A percentile compares a stretch with the other conserved stretches of the same genome.
These are phyloP conservation scores for Backusella westeae DNA, from an alignment of 192 early-diverging fungal genomes.

Conservation along the genomic window DNA sequence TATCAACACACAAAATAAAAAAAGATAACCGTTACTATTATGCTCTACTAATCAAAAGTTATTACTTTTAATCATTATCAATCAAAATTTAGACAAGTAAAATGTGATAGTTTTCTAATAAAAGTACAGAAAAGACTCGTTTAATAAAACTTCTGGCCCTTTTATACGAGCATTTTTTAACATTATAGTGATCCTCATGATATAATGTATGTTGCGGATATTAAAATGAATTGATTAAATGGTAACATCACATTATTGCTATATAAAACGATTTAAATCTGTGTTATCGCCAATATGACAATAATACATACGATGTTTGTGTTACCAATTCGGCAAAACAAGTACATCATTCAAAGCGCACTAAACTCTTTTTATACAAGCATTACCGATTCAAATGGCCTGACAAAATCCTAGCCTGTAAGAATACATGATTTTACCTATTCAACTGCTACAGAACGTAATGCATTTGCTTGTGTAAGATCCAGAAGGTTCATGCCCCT, in stretches of 20 bases:
- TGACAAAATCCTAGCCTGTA: conserved; percentile 1
- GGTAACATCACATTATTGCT: conserved; percentile 8
- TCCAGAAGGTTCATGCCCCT: conserved; percentile 2
- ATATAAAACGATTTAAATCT: conserved; percentile 3
- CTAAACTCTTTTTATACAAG: conserved; percentile 7
- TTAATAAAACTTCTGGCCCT: not conserved
- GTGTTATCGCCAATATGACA: conserved; percentile 1
- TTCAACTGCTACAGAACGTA: conserved; percentile 5
- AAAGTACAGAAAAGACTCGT: conserved; percentile 1
- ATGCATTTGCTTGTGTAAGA: conserved; percentile 7
- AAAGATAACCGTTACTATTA: not conserved
- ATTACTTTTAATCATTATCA: not conserved
- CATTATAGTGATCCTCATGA: conserved; percentile 1
- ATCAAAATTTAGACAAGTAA: conserved; percentile 3
- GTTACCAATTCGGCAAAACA: not conserved
- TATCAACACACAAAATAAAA: not conserved
- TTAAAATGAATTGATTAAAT: conserved; percentile 8
- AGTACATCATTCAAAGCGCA: not conserved
- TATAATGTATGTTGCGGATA: not conserved
- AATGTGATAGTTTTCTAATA: conserved; percentile 7
- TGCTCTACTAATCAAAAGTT: not conserved
- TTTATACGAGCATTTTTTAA: not conserved
- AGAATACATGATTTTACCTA: not conserved
- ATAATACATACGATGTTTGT: conserved; percentile 3
- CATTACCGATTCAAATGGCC: not conserved